phyloP scores from a whole-genome alignment of 2,329 filamentous ascomycete genomes.

The Tolypocladium tundrense region DNA sequence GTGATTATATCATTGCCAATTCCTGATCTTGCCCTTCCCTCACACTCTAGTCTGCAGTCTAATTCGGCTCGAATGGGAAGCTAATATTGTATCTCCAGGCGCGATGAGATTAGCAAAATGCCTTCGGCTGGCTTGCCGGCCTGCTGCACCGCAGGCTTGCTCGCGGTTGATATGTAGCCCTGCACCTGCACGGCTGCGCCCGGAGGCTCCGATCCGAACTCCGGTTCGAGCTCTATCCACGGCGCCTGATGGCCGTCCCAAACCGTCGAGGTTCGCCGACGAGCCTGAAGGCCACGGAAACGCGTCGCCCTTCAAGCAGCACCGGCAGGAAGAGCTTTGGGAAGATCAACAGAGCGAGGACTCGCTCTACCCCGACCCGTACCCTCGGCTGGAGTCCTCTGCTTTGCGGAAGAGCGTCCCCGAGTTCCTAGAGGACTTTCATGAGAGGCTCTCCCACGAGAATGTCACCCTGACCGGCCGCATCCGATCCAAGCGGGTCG shows the following conservation, averaged over 20 bases:
- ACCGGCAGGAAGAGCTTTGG: constrained; percentile 20
- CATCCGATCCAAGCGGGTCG: constrained; percentile 58
- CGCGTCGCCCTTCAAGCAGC: constrained; percentile 25
- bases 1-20: constrained; percentile 31
- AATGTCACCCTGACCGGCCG: constrained; percentile 45
- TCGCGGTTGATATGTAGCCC: constrained; percentile 1
- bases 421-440: constrained; percentile 22
- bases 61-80: background rate
- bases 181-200: background rate
- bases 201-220: background rate
- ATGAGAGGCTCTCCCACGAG: constrained; percentile 13
- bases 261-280: constrained; percentile 7
- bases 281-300: constrained; percentile 11
- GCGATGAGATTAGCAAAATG: constrained; percentile 26
- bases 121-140: constrained; percentile 24
- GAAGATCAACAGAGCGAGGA: constrained; percentile 22
- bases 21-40: constrained; percentile 19
- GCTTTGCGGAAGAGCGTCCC: constrained; percentile 18
- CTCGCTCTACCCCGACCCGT: constrained; percentile 22
- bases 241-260: constrained; percentile 5
- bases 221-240: constrained; percentile 10
- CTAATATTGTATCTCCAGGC: constrained; percentile 10
- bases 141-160: constrained; percentile 6
- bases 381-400: constrained; percentile 22
- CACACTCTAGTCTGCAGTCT: background rate